Evolutionary conservation across 2,329 filamentous ascomycete genomes (phyloP).

Genomic region (Trichoderma sp.): DNA sequence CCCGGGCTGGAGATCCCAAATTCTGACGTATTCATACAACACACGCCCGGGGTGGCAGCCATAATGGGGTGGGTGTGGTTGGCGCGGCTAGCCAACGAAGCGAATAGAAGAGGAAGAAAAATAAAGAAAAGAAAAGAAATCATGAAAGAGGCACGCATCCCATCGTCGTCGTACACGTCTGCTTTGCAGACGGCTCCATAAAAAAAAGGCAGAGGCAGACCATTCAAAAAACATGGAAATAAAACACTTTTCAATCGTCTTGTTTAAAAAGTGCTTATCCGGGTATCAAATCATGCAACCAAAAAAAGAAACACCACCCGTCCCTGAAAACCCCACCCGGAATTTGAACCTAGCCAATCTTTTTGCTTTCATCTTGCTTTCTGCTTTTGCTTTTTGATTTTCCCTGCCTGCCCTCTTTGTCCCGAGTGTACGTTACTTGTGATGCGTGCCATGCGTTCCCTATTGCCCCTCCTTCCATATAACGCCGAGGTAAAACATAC

Average conservation of each 20-base stretch:
- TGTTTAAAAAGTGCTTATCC: constrained; percentile 24
- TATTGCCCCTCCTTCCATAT: constrained; percentile 3
- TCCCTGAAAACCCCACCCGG: constrained; percentile 4
- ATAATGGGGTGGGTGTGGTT: constrained; percentile 1
- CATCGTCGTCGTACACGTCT: constrained; percentile 25
- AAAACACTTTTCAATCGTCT: constrained; percentile 21
- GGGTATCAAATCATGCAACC: constrained; percentile 29
- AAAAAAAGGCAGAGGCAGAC: constrained; percentile 13
- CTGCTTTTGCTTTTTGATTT: constrained; percentile 17
- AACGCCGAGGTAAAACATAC: constrained; percentile 25
- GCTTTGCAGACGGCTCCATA: constrained; percentile 26
- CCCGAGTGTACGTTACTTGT: constrained; percentile 17
- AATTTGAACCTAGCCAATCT: constrained; percentile 19
- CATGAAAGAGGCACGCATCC: constrained; percentile 18
- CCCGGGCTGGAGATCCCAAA: not conserved
- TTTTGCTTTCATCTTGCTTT: not conserved
- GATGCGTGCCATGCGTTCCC: constrained; percentile 26
- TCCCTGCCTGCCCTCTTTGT: constrained; percentile 21
- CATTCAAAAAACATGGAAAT: constrained; percentile 15
- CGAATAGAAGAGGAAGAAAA: not conserved
- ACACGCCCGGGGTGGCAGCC: constrained; percentile 14
- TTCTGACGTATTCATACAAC: constrained; percentile 7
- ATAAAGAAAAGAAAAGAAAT: not conserved
- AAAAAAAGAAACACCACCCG: constrained; percentile 23
- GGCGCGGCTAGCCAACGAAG: constrained; percentile 10